phyloP scores from a whole-genome alignment of 495 filamentous ascomycete genomes.

The Penicillium desertorum region DNA sequence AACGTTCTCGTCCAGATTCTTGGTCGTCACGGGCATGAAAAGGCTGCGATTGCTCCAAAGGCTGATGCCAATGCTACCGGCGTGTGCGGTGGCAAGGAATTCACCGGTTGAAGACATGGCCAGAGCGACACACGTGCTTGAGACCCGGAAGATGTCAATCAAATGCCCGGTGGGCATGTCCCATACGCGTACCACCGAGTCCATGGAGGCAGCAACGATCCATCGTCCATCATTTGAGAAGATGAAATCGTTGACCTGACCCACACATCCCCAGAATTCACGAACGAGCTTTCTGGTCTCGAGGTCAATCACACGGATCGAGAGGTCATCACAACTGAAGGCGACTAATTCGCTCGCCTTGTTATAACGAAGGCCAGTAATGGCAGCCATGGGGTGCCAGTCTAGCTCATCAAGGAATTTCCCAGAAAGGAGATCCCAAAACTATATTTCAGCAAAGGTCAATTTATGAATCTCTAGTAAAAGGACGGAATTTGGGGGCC shows the following conservation, averaged over 20 bases:
- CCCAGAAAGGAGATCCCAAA: constrained; percentile 90
- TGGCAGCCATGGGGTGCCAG: constrained; percentile 77
- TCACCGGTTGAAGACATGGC: constrained; percentile 89
- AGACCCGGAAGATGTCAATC: constrained; percentile 80
- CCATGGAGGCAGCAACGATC: constrained; percentile 86
- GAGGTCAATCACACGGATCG: constrained; percentile 84
- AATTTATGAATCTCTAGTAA: background rate
- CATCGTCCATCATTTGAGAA: constrained; percentile 94
- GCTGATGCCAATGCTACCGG: constrained; percentile 80
- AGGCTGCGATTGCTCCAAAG: constrained; percentile 92
- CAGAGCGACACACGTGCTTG: constrained; percentile 73
- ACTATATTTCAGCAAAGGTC: constrained; percentile 41
- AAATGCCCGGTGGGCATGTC: constrained; percentile 94
- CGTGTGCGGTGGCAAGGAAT: constrained; percentile 84
- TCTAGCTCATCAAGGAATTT: constrained; percentile 76
- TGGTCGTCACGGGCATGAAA: constrained; percentile 82
- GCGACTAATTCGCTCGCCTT: constrained; percentile 82
- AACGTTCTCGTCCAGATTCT: constrained; percentile 73
- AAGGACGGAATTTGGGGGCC: background rate
- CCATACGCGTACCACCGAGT: constrained; percentile 83
- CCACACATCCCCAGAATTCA: constrained; percentile 88
- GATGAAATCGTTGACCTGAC: constrained; percentile 77
- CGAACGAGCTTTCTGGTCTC: constrained; percentile 86
- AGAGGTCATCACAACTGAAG: constrained; percentile 83
- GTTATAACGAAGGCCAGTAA: constrained; percentile 75